Conservation (phyloP, 1,284 basidiomycete genomes). For the Cryptococcus maquisensis region DNA sequence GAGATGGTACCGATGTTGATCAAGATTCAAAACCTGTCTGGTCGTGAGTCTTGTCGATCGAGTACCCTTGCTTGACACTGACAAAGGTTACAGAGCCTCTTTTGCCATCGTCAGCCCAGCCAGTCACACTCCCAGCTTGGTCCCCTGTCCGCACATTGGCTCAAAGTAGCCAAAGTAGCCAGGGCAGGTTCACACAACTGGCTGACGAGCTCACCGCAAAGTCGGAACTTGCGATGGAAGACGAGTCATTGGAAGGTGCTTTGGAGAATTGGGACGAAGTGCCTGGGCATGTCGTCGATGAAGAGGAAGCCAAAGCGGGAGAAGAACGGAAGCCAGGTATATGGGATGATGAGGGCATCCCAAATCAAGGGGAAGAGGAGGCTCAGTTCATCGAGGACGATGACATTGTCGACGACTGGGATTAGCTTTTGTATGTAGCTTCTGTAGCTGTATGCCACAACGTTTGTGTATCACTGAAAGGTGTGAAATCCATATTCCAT, state of each 20-base stretch:
- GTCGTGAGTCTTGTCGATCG: conserved; percentile 7
- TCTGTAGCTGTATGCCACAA: background rate
- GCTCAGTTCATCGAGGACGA: conserved; percentile 31
- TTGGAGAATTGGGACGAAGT: conserved; percentile 21
- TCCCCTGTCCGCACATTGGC: background rate
- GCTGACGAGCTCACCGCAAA: conserved; percentile 18
- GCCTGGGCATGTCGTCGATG: background rate
- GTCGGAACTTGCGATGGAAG: conserved; percentile 29
- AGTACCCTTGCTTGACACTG: background rate
- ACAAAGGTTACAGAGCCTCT: conserved; percentile 23
- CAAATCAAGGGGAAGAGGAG: conserved; percentile 23
- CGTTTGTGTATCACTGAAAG: background rate
- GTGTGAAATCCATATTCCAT: conserved; percentile 26
- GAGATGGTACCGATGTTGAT: conserved; percentile 47
- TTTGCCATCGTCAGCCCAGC: conserved; percentile 29
- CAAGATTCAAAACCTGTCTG: conserved; percentile 34
- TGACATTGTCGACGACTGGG: conserved; percentile 37
- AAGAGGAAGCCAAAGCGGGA: background rate
- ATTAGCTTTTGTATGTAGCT: conserved; percentile 10
- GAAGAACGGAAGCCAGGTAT: background rate
- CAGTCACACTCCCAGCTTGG: conserved; percentile 26
- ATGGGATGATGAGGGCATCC: conserved; percentile 21
- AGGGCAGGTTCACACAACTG: conserved; percentile 14
- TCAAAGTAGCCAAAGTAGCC: conserved; percentile 11
- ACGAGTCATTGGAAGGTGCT: conserved; percentile 21